phyloP scores from a whole-genome alignment of 371 early-diverging fungal genomes.

The Mortierella polycephala region DNA sequence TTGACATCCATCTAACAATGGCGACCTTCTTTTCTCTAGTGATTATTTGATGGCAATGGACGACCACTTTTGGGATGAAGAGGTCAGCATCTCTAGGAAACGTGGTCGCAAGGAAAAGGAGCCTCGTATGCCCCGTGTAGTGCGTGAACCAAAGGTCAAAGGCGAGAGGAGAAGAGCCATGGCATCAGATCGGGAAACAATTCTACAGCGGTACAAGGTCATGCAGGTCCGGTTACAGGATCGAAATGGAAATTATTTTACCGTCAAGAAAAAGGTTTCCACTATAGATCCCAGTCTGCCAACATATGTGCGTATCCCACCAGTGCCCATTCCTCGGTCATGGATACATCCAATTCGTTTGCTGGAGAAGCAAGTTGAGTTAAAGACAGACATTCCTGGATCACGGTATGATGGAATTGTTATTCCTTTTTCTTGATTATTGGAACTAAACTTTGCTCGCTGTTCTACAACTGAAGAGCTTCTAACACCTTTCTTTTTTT shows the following conservation, averaged over 20 bases:
- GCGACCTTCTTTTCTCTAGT: constrained; percentile 50
- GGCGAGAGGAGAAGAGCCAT: constrained; percentile 42
- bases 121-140: constrained; percentile 34
- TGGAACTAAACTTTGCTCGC: no score
- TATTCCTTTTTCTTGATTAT: background rate
- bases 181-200: constrained; percentile 68
- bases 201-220: constrained; percentile 82
- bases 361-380: constrained; percentile 33
- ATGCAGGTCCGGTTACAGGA: constrained; percentile 89
- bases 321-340: constrained; percentile 81
- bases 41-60: constrained; percentile 81
- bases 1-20: background rate
- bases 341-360: constrained; percentile 84
- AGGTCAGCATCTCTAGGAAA: constrained; percentile 55
- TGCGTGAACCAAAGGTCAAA: constrained; percentile 41
- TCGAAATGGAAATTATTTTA: constrained; percentile 79
- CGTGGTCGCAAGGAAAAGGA: constrained; percentile 54
- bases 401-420: constrained; percentile 30
- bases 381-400: constrained; percentile 17
- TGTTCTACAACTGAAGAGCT: no score
- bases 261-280: constrained; percentile 83
- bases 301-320: constrained; percentile 89
- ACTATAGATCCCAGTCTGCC: constrained; percentile 85
- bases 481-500: constrained; percentile 8
- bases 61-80: constrained; percentile 87